These are phyloP conservation scores for Cordyceps militaris DNA, from an alignment of 2,329 filamentous ascomycete species.

Conservation along the genomic window DNA sequence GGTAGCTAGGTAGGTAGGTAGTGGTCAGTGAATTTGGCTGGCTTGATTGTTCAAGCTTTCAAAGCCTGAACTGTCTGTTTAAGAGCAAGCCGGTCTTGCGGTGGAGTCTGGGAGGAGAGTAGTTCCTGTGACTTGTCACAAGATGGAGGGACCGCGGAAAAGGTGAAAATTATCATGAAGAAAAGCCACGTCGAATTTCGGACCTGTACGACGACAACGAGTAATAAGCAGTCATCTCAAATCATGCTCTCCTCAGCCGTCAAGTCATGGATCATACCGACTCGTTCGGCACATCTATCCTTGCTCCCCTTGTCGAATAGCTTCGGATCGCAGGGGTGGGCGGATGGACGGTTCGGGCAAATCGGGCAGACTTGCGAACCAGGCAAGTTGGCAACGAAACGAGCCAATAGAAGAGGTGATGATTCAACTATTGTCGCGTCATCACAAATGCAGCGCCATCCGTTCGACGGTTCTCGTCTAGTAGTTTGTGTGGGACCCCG, in stretches of 20 bases:
- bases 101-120: neutral
- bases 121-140: constrained; percentile 3
- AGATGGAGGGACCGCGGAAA: constrained; percentile 4
- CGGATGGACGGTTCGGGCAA: neutral
- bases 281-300: neutral
- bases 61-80: constrained; percentile 1
- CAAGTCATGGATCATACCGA: neutral
- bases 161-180: neutral
- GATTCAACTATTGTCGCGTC: constrained; percentile 1
- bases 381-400: neutral
- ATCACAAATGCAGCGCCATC: constrained; percentile 5
- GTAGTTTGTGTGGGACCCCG: constrained; percentile 3
- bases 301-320: neutral
- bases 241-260: constrained; percentile 3
- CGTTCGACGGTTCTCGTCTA: neutral
- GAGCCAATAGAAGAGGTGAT: neutral
- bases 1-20: too few species aligned
- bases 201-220: neutral
- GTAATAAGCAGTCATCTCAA: neutral
- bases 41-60: neutral
- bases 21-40: neutral
- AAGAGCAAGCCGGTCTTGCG: neutral
- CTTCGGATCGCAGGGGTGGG: neutral
- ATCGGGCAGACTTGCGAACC: neutral
- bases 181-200: neutral